These are phyloP conservation scores for Cutaneotrichosporon mucoides DNA, from an alignment of 1,284 basidiomycete species.

Conservation along the genomic window DNA sequence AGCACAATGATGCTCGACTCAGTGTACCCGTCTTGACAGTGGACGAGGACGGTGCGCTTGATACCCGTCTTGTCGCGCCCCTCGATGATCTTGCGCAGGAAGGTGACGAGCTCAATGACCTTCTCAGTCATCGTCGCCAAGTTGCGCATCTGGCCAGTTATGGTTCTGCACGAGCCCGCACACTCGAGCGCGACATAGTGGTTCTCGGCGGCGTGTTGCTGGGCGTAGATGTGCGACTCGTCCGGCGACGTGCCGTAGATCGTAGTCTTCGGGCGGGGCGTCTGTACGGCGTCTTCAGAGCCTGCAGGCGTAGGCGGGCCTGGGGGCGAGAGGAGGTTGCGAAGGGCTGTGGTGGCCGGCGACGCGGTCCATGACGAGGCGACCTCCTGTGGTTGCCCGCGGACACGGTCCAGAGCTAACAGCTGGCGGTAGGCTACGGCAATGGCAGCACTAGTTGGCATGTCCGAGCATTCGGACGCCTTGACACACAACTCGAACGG, in stretches of 20 bases:
- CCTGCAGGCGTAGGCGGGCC: not conserved
- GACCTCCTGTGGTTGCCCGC: constrained; percentile 15
- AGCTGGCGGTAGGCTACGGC: constrained; percentile 29
- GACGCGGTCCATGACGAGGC: constrained; percentile 32
- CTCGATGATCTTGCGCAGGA: constrained; percentile 42
- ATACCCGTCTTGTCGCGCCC: constrained; percentile 33
- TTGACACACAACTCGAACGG: constrained; percentile 44
- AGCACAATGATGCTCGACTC: constrained; percentile 87
- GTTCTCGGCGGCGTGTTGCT: constrained; percentile 22
- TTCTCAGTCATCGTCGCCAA: constrained; percentile 40
- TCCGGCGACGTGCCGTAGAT: constrained; percentile 15
- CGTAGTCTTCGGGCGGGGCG: not conserved
- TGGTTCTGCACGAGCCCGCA: constrained; percentile 43
- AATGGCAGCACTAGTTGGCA: constrained; percentile 33
- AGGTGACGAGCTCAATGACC: constrained; percentile 44
- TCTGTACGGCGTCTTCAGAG: constrained; percentile 17
- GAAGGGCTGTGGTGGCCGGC: constrained; percentile 43
- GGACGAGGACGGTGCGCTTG: constrained; percentile 44
- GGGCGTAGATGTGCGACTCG: constrained; percentile 16
- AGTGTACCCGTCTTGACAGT: constrained; percentile 57
- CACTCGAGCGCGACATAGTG: constrained; percentile 44
- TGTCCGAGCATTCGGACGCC: constrained; percentile 47
- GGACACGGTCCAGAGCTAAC: constrained; percentile 29
- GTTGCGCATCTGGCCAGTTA: constrained; percentile 39
- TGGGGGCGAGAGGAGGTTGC: constrained; percentile 39